Evolutionary conservation across 1,139 yeast genomes (phyloP).

Genomic region (Suhomyces yuchorum): DNA sequence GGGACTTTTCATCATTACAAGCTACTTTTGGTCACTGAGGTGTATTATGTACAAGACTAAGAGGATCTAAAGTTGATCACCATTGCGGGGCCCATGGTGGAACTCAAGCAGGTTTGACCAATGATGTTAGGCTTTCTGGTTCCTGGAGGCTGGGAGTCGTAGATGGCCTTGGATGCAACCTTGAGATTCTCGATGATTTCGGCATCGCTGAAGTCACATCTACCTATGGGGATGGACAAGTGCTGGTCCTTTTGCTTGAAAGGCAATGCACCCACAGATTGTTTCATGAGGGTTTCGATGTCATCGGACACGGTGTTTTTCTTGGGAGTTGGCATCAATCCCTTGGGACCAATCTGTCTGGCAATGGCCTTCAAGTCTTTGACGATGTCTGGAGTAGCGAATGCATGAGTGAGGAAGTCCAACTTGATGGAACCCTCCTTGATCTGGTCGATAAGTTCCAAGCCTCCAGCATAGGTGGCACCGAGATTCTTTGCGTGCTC

Average conservation of each 20-base stretch:
- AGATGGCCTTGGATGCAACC: slow-evolving; percentile 68
- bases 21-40: background rate
- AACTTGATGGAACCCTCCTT: slow-evolving; percentile 54
- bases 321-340: slow-evolving; percentile 85
- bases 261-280: slow-evolving; percentile 66
- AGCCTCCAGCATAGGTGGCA: slow-evolving; percentile 69
- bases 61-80: slow-evolving; percentile 52
- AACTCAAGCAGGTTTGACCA: slow-evolving; percentile 68
- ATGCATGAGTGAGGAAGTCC: slow-evolving; percentile 69
- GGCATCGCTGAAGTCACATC: slow-evolving; percentile 74
- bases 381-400: slow-evolving; percentile 82
- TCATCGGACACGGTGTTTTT: slow-evolving; percentile 85
- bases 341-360: slow-evolving; percentile 81
- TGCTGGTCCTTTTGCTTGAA: slow-evolving; percentile 68
- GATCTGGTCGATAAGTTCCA: slow-evolving; percentile 66
- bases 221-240: slow-evolving; percentile 72
- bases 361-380: slow-evolving; percentile 66
- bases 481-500: slow-evolving; percentile 59
- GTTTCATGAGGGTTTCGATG: slow-evolving; percentile 52
- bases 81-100: slow-evolving; percentile 82
- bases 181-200: slow-evolving; percentile 74
- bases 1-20: background rate
- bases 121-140: slow-evolving; percentile 68
- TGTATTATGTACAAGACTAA: slow-evolving; percentile 9
- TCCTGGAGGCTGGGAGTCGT: slow-evolving; percentile 57